phyloP scores from a whole-genome alignment of 805 yeast species.

The Metschnikowia arizonensis region DNA sequence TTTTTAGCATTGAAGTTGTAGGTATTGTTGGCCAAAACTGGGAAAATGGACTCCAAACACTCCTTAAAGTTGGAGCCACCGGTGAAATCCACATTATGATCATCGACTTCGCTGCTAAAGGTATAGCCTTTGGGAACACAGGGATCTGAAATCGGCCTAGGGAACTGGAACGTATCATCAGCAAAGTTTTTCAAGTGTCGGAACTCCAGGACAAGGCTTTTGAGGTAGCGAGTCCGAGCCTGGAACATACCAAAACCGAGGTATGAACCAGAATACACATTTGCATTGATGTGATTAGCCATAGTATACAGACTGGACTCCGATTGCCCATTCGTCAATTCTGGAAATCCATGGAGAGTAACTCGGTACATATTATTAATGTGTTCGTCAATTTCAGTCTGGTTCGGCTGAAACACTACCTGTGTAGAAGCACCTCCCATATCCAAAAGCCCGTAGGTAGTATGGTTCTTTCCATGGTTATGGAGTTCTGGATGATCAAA shows the following conservation, averaged over 20 bases:
- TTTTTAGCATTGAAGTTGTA: conserved; percentile 21
- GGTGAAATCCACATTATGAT: conserved; percentile 32
- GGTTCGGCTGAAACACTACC: conserved; percentile 57
- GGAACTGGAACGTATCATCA: conserved; percentile 15
- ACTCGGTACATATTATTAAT: conserved; percentile 44
- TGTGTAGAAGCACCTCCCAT: conserved; percentile 69
- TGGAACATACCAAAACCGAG: conserved; percentile 60
- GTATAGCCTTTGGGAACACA: conserved; percentile 51
- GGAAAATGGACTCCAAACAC: conserved; percentile 48
- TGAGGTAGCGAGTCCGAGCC: conserved; percentile 46
- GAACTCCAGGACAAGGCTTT: conserved; percentile 27
- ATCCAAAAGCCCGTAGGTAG: conserved; percentile 55
- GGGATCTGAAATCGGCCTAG: conserved; percentile 46
- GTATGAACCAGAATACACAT: conserved; percentile 53
- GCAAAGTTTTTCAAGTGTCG: conserved; percentile 16
- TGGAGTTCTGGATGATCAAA: conserved; percentile 36
- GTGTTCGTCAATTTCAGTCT: conserved; percentile 42
- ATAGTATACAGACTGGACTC: not conserved
- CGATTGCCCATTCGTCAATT: conserved; percentile 13
- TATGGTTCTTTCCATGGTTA: conserved; percentile 41
- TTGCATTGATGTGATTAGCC: conserved; percentile 22
- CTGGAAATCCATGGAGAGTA: conserved; percentile 36
- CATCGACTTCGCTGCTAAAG: conserved; percentile 22
- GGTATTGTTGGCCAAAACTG: conserved; percentile 37
- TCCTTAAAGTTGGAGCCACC: conserved; percentile 51